Percentiles rank a stretch among this genome's conserved stretches.
These are phyloP conservation scores for Casuarina glauca DNA, from an alignment of 306 rosid species.

Conservation along the genomic window DNA sequence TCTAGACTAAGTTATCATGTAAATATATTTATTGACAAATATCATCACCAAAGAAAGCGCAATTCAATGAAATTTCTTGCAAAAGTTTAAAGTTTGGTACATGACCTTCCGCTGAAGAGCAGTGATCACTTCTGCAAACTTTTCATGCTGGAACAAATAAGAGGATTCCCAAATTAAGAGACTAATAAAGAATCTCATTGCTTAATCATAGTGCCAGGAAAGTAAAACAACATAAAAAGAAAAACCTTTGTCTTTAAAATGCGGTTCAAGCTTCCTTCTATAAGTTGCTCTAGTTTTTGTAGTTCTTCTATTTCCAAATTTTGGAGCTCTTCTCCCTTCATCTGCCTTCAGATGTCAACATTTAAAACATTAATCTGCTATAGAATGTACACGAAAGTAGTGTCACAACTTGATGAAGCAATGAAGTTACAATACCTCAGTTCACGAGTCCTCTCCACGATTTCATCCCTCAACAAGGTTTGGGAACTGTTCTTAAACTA, in stretches of 20 bases:
- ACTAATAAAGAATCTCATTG: background rate
- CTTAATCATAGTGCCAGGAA: background rate
- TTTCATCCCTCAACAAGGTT: slow-evolving; percentile 23
- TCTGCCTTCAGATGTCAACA: slow-evolving; percentile 18
- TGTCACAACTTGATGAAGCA: background rate
- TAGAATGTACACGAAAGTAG: background rate
- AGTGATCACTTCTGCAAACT: slow-evolving; percentile 11
- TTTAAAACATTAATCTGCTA: background rate
- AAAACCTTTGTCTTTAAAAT: slow-evolving; percentile 33
- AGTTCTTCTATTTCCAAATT: slow-evolving; percentile 28
- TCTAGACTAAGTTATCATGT: background rate
- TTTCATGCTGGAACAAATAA: slow-evolving; percentile 30
- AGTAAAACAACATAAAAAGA: background rate
- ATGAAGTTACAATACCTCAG: slow-evolving; percentile 20
- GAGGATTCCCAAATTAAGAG: background rate
- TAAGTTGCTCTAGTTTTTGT: slow-evolving; percentile 22
- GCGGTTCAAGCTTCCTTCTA: slow-evolving; percentile 19
- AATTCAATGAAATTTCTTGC: no score
- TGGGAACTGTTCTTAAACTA: slow-evolving; percentile 24
- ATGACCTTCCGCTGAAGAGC: slow-evolving; percentile 37
- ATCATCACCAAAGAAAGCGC: background rate
- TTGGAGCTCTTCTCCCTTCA: slow-evolving; percentile 41
- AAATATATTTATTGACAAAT: background rate
- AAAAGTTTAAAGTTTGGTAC: background rate
- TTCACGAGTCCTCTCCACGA: slow-evolving; percentile 31